Percentiles rank a stretch among this genome's conserved stretches.
These are phyloP conservation scores for Annona cherimola DNA, from an alignment of 164 flowering plant genomes.

Conservation along the genomic window DNA sequence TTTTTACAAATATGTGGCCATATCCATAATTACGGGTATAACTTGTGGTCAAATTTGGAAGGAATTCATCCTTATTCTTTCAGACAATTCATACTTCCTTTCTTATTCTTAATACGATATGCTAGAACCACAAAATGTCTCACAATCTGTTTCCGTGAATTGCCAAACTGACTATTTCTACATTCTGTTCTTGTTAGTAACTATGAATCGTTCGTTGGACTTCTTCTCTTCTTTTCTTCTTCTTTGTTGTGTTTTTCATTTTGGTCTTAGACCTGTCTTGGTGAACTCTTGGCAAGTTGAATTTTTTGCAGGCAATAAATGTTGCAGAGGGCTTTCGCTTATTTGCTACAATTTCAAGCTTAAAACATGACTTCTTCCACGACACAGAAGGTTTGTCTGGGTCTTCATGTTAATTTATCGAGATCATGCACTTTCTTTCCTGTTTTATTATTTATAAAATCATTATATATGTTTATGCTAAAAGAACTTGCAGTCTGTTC, in stretches of 20 bases:
- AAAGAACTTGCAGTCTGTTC: no score
- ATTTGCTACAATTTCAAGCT: constrained; percentile 68
- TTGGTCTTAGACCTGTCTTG: not conserved
- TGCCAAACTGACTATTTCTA: not conserved
- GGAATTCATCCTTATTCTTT: no score
- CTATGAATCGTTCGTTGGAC: not conserved
- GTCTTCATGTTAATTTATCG: not conserved
- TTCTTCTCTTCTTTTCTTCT: not conserved
- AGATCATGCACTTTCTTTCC: no score
- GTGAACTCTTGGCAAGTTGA: not conserved
- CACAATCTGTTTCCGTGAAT: not conserved
- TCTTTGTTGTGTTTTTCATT: not conserved
- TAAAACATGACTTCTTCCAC: constrained; percentile 35
- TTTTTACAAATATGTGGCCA: no score
- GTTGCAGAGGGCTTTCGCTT: constrained; percentile 74
- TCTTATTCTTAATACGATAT: no score
- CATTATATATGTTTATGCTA: no score
- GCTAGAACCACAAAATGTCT: not conserved
- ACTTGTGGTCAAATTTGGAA: no score
- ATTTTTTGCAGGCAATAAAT: constrained; percentile 51
- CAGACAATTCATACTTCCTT: no score
- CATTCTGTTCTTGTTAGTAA: not conserved
- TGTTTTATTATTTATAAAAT: no score
- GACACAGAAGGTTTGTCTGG: constrained; percentile 44
- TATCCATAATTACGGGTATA: no score